phyloP scores from a whole-genome alignment of 139 green algal species.

The Coccomyxa sp. region DNA sequence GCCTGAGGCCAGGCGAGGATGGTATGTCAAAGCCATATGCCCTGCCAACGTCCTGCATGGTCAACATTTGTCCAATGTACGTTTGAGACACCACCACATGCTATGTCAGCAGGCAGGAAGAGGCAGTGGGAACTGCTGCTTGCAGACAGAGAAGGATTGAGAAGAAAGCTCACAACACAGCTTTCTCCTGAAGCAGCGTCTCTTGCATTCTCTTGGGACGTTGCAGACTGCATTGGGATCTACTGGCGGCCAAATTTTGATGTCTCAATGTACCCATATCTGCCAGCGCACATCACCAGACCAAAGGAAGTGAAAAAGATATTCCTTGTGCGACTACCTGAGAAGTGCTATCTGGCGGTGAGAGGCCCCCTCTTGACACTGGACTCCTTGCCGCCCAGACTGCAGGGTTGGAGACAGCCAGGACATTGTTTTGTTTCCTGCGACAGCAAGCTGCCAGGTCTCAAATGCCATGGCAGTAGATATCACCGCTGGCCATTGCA shows the following conservation, averaged over 20 bases:
- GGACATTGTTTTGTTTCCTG: neutral
- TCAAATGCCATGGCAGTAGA: neutral
- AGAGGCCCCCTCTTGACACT: neutral
- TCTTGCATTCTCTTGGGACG: constrained; percentile 25
- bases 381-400: too few relatives aligned
- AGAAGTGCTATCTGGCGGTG: constrained; percentile 88
- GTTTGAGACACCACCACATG: too few relatives aligned
- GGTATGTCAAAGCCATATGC: constrained; percentile 40
- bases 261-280: constrained; percentile 91
- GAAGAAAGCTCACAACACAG: constrained; percentile 77
- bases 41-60: neutral
- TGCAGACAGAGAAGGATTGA: constrained; percentile 83
- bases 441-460: too few relatives aligned
- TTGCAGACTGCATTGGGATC: constrained; percentile 49
- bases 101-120: too few relatives aligned
- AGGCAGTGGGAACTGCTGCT: neutral
- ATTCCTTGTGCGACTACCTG: constrained; percentile 82
- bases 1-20: constrained; percentile 85
- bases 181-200: constrained; percentile 55
- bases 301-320: constrained; percentile 91
- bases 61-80: too few relatives aligned
- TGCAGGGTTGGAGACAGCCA: too few relatives aligned
- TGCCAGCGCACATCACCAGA: constrained; percentile 89
- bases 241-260: constrained; percentile 93
- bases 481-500: neutral